Conservation (phyloP, 345 rosid genomes). For the Ceriops decandra region DNA sequence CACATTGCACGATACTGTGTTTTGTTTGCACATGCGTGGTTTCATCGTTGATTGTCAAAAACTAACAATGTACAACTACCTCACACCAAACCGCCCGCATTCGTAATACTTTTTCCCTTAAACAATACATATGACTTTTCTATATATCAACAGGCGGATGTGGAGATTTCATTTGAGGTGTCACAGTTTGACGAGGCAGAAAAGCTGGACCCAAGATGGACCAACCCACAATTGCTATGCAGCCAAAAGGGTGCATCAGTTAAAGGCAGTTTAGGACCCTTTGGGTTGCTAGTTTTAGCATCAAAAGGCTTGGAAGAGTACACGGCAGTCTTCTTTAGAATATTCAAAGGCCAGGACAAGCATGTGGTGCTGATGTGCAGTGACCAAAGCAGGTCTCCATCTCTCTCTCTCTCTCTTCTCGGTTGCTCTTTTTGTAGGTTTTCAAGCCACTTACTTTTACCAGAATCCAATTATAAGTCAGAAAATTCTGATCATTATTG, state of each 20-base stretch:
- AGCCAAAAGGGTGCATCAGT: slow-evolving; percentile 28
- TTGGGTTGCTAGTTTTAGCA: slow-evolving; percentile 59
- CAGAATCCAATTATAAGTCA: not conserved
- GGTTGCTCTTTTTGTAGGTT: not conserved
- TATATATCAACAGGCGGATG: slow-evolving; percentile 39
- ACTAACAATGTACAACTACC: too few species aligned
- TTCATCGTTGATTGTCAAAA: too few species aligned
- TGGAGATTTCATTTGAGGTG: slow-evolving; percentile 47
- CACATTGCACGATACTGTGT: too few species aligned
- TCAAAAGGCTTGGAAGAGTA: slow-evolving; percentile 47
- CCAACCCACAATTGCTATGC: slow-evolving; percentile 44
- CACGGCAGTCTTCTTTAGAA: slow-evolving; percentile 57
- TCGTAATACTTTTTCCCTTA: too few species aligned
- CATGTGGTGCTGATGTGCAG: slow-evolving; percentile 54
- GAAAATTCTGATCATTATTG: not conserved
- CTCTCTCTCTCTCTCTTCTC: not conserved
- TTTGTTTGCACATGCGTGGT: too few species aligned
- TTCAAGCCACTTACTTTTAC: not conserved
- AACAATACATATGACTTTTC: too few species aligned
- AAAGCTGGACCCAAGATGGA: slow-evolving; percentile 21
- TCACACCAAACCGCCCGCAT: too few species aligned
- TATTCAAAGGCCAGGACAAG: slow-evolving; percentile 36
- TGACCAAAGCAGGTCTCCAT: slow-evolving; percentile 45
- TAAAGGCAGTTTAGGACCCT: slow-evolving; percentile 51
- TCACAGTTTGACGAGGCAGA: slow-evolving; percentile 32